A percentile compares a stretch with the other conserved stretches of the same genome.
phyloP scores from a whole-genome alignment of 2,329 filamentous ascomycete genomes.

The Zopfia rhizophila region DNA sequence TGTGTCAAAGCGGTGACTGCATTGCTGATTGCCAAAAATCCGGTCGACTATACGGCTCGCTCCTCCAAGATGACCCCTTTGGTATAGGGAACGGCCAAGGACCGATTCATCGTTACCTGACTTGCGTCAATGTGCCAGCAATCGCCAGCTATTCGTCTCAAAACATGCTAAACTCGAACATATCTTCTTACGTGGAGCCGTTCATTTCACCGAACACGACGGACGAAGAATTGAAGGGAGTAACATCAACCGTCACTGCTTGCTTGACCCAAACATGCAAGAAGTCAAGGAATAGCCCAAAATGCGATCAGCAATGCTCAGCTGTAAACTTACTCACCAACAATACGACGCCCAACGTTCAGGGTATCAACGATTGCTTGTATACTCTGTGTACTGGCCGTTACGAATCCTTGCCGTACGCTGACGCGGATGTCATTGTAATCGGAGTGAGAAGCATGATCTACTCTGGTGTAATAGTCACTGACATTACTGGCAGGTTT shows the following conservation, averaged over 20 bases:
- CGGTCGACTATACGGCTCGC: conserved; percentile 15
- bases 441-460: conserved; percentile 24
- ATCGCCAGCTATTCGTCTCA: conserved; percentile 21
- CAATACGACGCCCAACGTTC: conserved; percentile 22
- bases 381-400: conserved; percentile 17
- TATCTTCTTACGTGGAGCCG: conserved; percentile 8
- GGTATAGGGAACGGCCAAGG: conserved; percentile 20
- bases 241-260: conserved; percentile 25
- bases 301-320: conserved; percentile 16
- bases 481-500: conserved; percentile 21
- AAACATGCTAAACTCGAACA: conserved; percentile 6
- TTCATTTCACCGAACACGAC: conserved; percentile 13
- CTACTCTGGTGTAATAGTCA: background rate
- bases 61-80: conserved; percentile 6
- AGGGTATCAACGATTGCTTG: conserved; percentile 24
- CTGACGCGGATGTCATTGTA: conserved; percentile 30
- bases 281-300: conserved; percentile 17
- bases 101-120: conserved; percentile 21
- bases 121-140: conserved; percentile 27
- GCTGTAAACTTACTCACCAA: conserved; percentile 24
- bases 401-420: conserved; percentile 24
- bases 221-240: conserved; percentile 7
- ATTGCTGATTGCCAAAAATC: conserved; percentile 10
- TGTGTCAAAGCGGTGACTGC: conserved; percentile 12
- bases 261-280: conserved; percentile 27